Percentiles rank a stretch among this genome's conserved stretches.
Evolutionary conservation across 495 filamentous ascomycete genomes (phyloP).

Genomic region (Sordaria brevicollis): DNA sequence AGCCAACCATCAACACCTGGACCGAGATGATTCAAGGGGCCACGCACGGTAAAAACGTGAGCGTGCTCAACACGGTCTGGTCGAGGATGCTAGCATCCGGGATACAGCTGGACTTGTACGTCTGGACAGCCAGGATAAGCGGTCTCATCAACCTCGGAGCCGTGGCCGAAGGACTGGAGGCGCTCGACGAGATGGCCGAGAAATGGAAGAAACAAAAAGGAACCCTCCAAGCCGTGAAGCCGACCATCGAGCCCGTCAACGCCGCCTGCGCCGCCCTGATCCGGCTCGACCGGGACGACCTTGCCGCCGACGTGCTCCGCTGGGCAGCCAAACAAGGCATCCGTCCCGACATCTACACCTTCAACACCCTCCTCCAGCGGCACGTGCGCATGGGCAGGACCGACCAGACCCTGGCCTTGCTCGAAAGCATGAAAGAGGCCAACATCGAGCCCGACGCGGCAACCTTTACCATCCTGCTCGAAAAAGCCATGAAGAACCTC

Average conservation of each 20-base stretch:
- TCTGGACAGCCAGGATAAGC: slow-evolving; percentile 55
- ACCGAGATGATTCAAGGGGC: slow-evolving; percentile 54
- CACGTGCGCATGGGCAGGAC: slow-evolving; percentile 36
- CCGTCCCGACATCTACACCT: slow-evolving; percentile 50
- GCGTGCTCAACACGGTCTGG: slow-evolving; percentile 50
- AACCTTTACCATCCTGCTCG: slow-evolving; percentile 35
- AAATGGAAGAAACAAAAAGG: slow-evolving; percentile 37
- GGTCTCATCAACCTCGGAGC: slow-evolving; percentile 44
- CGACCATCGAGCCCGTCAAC: slow-evolving; percentile 53
- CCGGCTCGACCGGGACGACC: slow-evolving; percentile 18
- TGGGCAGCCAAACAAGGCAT: slow-evolving; percentile 52
- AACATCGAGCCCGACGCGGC: slow-evolving; percentile 25
- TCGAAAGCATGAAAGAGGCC: slow-evolving; percentile 28
- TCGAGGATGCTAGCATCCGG: slow-evolving; percentile 38
- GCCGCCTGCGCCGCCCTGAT: slow-evolving; percentile 40
- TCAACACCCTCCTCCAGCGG: slow-evolving; percentile 54
- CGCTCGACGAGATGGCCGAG: slow-evolving; percentile 49
- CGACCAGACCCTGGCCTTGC: slow-evolving; percentile 26
- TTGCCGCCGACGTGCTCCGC: slow-evolving; percentile 38
- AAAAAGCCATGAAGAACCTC: slow-evolving; percentile 21
- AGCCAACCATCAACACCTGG: slow-evolving; percentile 48
- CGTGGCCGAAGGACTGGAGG: slow-evolving; percentile 37
- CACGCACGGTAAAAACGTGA: slow-evolving; percentile 31
- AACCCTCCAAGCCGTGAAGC: slow-evolving; percentile 32
- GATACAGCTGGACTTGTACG: slow-evolving; percentile 40